These are phyloP conservation scores for Alternaria metachromatica DNA, from an alignment of 2,329 filamentous ascomycete genomes.

Conservation along the genomic window DNA sequence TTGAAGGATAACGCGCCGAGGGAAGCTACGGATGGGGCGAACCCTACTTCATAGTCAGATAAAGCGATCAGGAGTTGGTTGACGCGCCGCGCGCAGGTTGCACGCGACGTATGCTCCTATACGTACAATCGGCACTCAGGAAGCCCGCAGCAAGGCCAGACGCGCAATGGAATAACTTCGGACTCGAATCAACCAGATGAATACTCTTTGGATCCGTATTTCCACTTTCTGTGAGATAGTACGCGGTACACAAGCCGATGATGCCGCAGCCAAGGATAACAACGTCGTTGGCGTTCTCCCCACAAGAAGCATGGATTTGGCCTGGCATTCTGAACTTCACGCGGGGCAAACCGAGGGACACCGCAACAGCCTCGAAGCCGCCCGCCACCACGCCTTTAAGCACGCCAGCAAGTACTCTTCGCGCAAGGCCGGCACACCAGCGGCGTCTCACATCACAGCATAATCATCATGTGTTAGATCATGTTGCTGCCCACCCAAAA, in stretches of 20 bases:
- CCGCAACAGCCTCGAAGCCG: not conserved
- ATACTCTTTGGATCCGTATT: constrained; percentile 55
- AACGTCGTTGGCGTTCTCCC: constrained; percentile 14
- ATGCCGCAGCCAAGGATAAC: constrained; percentile 55
- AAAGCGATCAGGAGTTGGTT: not conserved
- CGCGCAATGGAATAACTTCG: constrained; percentile 72
- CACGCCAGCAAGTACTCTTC: not conserved
- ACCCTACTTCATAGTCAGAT: constrained; percentile 53
- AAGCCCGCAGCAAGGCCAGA: constrained; percentile 79
- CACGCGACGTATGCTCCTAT: not conserved
- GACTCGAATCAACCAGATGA: constrained; percentile 64
- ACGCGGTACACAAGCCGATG: constrained; percentile 57
- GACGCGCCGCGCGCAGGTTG: not conserved
- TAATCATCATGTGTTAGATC: constrained; percentile 1
- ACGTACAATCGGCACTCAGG: constrained; percentile 70
- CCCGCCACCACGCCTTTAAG: not conserved
- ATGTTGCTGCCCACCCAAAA: not conserved
- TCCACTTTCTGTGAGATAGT: constrained; percentile 65
- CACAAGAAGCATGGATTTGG: constrained; percentile 5
- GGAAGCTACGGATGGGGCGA: constrained; percentile 61
- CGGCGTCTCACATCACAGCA: constrained; percentile 1
- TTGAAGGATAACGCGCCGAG: constrained; percentile 73
- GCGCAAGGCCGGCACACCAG: not conserved
- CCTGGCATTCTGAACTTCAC: constrained; percentile 1
- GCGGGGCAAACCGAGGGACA: constrained; percentile 1